These are phyloP conservation scores for Agrocybe pediades DNA, from an alignment of 768 basidiomycete genomes.

Conservation along the genomic window DNA sequence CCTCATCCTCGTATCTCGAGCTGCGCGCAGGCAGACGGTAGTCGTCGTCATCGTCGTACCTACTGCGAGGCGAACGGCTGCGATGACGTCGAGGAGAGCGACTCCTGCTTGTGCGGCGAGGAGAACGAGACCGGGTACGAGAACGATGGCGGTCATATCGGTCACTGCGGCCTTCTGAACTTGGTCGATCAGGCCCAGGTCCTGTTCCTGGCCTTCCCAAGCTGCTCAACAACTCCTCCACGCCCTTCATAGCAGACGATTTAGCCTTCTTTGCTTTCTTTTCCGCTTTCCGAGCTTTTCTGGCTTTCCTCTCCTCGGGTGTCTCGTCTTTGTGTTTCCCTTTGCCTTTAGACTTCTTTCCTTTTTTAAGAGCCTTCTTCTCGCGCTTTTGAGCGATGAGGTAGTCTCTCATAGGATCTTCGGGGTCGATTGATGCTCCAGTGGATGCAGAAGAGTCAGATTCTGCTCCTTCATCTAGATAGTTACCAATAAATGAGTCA, in stretches of 20 bases:
- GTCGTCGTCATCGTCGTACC: constrained; percentile 16
- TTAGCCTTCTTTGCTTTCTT: constrained; percentile 63
- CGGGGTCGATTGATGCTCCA: constrained; percentile 79
- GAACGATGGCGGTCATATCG: constrained; percentile 2
- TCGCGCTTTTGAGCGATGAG: constrained; percentile 75
- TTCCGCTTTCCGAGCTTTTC: constrained; percentile 75
- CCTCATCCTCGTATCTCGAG: constrained; percentile 19
- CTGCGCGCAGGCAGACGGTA: constrained; percentile 4
- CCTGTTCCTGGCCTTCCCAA: constrained; percentile 37
- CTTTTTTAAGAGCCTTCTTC: constrained; percentile 70
- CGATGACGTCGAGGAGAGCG: constrained; percentile 23
- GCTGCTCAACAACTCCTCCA: constrained; percentile 63
- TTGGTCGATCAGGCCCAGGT: constrained; percentile 7
- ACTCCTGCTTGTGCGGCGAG: constrained; percentile 17
- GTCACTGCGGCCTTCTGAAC: constrained; percentile 18
- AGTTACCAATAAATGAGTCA: background rate
- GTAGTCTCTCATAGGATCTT: constrained; percentile 98
- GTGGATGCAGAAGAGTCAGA: constrained; percentile 71
- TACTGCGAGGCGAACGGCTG: constrained; percentile 13
- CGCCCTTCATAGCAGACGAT: constrained; percentile 64
- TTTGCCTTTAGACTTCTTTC: constrained; percentile 69
- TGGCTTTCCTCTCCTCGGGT: constrained; percentile 72
- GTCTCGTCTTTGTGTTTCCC: constrained; percentile 74
- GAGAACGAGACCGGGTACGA: constrained; percentile 8
- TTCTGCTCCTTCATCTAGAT: constrained; percentile 48